Evolutionary conservation across 2,329 filamentous ascomycete species (phyloP).

Genomic region (Hymenotorrendiella dingleyae): DNA sequence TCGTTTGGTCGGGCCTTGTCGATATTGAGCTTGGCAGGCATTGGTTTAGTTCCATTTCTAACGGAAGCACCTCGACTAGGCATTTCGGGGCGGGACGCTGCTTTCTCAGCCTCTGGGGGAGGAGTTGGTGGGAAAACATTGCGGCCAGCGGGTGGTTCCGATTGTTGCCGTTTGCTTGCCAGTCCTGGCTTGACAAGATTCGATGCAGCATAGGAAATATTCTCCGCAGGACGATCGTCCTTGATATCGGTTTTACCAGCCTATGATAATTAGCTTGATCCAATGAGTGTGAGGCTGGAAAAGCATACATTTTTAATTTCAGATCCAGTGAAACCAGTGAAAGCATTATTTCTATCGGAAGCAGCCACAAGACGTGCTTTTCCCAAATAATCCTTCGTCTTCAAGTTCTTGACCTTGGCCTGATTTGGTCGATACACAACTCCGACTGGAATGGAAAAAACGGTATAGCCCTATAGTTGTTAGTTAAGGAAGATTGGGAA

Average conservation of each 20-base stretch:
- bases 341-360: slow-evolving; percentile 72
- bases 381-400: slow-evolving; percentile 95
- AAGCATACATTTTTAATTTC: slow-evolving; percentile 66
- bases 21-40: slow-evolving; percentile 58
- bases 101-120: slow-evolving; percentile 79
- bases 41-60: slow-evolving; percentile 54
- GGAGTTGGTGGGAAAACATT: slow-evolving; percentile 97
- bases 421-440: slow-evolving; percentile 94
- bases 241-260: slow-evolving; percentile 49
- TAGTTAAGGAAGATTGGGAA: slow-evolving; percentile 9
- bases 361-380: slow-evolving; percentile 92
- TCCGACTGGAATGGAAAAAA: slow-evolving; percentile 96
- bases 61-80: slow-evolving; percentile 55
- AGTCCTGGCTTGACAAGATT: slow-evolving; percentile 88
- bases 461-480: slow-evolving; percentile 74
- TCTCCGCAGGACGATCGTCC: slow-evolving; percentile 78
- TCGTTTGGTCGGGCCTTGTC: slow-evolving; percentile 47
- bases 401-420: slow-evolving; percentile 96
- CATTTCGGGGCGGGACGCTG: slow-evolving; percentile 15
- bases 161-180: slow-evolving; percentile 74
- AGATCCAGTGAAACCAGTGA: slow-evolving; percentile 73
- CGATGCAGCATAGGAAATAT: slow-evolving; percentile 84
- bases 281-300: background rate
- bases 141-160: slow-evolving; percentile 71
- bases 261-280: slow-evolving; percentile 31